Evolutionary conservation across 345 rosid genomes (phyloP), one percentile per base, ranked within the genome.

Genomic region (Durio zibethinus): DNA sequence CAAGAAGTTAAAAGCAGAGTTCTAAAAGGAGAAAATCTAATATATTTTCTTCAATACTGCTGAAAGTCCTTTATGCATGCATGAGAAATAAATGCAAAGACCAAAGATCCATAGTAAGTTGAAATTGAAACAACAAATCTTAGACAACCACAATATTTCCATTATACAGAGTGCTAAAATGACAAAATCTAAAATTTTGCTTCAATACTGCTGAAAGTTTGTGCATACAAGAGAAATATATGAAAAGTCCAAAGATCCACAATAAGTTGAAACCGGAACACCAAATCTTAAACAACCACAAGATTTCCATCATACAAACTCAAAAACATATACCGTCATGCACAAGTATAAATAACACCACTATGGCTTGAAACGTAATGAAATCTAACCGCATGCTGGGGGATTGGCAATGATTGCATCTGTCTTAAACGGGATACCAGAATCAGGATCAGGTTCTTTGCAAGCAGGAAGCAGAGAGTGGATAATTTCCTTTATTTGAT

Each of bases 351-450:
- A 6, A 21, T 27, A 6, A 54, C 7, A 56, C 64, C 14, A 23
- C 20, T 23, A 45, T 2, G 47, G 43, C 31, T 27, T 31, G 67
- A 73, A 74, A 77, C 45, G 50, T 25, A 36, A 72, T 45, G 50
- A 80, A 69, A 73, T 67, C 86, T 75, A 75, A 97, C 99, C 99
- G 66, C 94, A 97, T 18, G 99, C 98, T 68, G 97, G 98, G 76
- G 99, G 99, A 76, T 97, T 97, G 74, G 98, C 99, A 80, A 97
- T 97, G 65, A 97, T 97, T 59, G 99, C 99, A 80, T 97, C 98
- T 23, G 99, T 97, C 86, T 88, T 94, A 73, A 97, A 97, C 48
- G 92, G 53, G 36, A 97, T 77, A 66, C 91, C 91, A 59, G 98
- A 86, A 85, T 97, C 99, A 36, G 85, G 85, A 88, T 92, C 98